Evolutionary conservation across 805 yeast genomes (phyloP).

Genomic region (Starmerella roubikii): DNA sequence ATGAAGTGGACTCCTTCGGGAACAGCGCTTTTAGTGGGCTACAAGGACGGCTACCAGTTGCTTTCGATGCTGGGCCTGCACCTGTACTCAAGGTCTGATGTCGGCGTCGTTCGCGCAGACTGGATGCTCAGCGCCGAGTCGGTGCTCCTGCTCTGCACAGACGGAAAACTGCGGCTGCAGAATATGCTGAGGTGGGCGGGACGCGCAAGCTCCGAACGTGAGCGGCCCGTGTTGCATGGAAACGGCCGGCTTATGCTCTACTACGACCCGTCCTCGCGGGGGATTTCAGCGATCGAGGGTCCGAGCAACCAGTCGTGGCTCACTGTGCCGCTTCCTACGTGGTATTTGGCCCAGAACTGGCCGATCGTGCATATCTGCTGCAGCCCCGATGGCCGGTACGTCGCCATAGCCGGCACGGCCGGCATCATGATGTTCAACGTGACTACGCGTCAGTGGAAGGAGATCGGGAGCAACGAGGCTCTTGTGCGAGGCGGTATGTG

Average conservation of each 20-base stretch:
- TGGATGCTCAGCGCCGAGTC: slow-evolving; percentile 30
- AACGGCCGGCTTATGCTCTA: slow-evolving; percentile 33
- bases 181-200: slow-evolving; percentile 24
- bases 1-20: slow-evolving; percentile 31
- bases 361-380: slow-evolving; percentile 32
- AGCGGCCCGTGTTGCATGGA: slow-evolving; percentile 33
- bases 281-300: slow-evolving; percentile 22
- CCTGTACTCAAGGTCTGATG: slow-evolving; percentile 7
- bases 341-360: slow-evolving; percentile 34
- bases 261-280: slow-evolving; percentile 27
- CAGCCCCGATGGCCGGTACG: slow-evolving; percentile 35
- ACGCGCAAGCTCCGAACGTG: slow-evolving; percentile 21
- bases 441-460: slow-evolving; percentile 35
- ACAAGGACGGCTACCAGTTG: slow-evolving; percentile 35
- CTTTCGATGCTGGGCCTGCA: slow-evolving; percentile 36
- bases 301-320: slow-evolving; percentile 28
- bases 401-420: slow-evolving; percentile 38
- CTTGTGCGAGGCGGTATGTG: slow-evolving; percentile 28
- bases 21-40: slow-evolving; percentile 24
- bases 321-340: slow-evolving; percentile 33
- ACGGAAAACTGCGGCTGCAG: slow-evolving; percentile 15
- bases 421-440: slow-evolving; percentile 35
- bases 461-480: slow-evolving; percentile 28
- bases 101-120: slow-evolving; percentile 17
- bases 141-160: slow-evolving; percentile 23